Evolutionary conservation across 441 rosid species (phyloP).

Genomic region (Corymbia citriodora): DNA sequence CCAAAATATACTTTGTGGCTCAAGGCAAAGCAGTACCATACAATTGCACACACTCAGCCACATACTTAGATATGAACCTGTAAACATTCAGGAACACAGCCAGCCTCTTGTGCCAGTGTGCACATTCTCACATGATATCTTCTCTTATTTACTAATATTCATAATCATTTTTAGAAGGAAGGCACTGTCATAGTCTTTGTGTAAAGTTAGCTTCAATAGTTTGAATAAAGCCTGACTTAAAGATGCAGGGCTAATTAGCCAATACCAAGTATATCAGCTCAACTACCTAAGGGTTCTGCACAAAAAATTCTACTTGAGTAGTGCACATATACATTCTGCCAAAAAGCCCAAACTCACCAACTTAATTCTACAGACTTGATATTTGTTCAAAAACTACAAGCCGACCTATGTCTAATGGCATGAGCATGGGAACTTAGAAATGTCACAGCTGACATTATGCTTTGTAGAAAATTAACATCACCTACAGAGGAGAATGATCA

Average conservation of each 20-base stretch:
- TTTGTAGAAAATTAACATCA: background rate
- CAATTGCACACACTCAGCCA: background rate
- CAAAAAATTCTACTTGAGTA: background rate
- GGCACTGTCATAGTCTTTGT: background rate
- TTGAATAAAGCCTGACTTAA: background rate
- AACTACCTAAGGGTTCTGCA: background rate
- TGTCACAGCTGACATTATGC: background rate
- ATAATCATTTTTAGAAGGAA: background rate
- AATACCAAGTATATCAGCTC: background rate
- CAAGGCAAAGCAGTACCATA: background rate
- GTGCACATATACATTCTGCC: background rate
- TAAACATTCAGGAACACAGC: background rate
- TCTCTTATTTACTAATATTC: background rate
- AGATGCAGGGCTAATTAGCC: background rate
- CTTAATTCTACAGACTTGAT: background rate
- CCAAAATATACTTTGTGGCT: background rate
- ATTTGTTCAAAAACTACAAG: background rate
- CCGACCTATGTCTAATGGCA: background rate
- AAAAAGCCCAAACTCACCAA: background rate
- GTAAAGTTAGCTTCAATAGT: background rate
- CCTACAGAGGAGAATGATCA: background rate
- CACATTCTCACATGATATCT: background rate
- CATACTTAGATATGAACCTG: background rate
- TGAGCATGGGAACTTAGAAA: background rate
- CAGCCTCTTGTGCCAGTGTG: background rate